Percentiles rank a stretch among this genome's conserved stretches.
These are phyloP conservation scores for Tuber aestivum DNA, from an alignment of 495 filamentous ascomycete species.

Conservation along the genomic window DNA sequence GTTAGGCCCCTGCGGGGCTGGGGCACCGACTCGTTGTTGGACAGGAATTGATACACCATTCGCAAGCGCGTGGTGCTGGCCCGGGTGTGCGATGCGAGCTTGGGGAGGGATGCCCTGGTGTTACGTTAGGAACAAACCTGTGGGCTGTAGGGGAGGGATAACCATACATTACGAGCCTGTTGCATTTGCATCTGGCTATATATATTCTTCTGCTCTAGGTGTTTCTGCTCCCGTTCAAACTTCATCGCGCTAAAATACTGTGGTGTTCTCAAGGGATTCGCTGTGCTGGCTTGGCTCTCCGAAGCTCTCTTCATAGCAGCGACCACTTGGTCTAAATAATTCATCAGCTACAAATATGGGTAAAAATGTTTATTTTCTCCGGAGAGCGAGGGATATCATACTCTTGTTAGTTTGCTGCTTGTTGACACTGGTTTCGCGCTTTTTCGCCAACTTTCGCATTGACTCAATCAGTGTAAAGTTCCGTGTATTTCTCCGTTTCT, in stretches of 20 bases:
- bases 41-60: conserved; percentile 28
- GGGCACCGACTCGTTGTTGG: conserved; percentile 1
- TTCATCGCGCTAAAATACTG: conserved; percentile 84
- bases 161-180: conserved; percentile 19
- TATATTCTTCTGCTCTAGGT: conserved; percentile 62
- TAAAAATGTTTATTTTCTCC: neutral
- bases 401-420: conserved; percentile 65
- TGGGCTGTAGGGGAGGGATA: neutral
- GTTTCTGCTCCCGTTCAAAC: conserved; percentile 72
- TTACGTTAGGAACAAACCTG: neutral
- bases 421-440: conserved; percentile 72
- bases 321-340: conserved; percentile 7
- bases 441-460: conserved; percentile 92
- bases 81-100: conserved; percentile 28
- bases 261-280: conserved; percentile 59
- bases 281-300: conserved; percentile 34
- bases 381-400: conserved; percentile 19
- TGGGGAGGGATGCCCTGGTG: conserved; percentile 15
- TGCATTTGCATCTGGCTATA: conserved; percentile 26
- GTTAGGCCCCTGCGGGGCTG: neutral
- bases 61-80: conserved; percentile 24
- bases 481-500: conserved; percentile 74
- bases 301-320: conserved; percentile 45
- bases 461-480: conserved; percentile 84
- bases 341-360: neutral